Conservation (phyloP, 1,284 basidiomycete genomes). For the Ustilago cynodontis region DNA sequence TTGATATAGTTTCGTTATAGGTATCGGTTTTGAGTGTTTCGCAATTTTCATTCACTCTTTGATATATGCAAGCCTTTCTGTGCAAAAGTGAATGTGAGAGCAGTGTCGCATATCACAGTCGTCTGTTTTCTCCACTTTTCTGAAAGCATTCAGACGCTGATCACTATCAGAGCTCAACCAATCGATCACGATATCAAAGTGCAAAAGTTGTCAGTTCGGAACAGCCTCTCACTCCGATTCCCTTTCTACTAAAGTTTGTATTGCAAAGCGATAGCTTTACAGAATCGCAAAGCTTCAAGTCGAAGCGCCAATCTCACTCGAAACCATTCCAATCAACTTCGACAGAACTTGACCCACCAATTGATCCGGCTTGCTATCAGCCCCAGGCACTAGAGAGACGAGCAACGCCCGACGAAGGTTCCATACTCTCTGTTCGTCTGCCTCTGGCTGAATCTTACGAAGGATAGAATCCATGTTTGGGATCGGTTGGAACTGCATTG, state of each 20-base stretch:
- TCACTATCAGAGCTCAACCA: too few species aligned
- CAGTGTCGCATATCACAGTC: too few species aligned
- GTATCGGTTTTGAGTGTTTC: background rate
- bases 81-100: too few species aligned
- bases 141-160: too few species aligned
- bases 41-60: too few species aligned
- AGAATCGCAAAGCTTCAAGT: too few species aligned
- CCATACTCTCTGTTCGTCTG: constrained; percentile 10
- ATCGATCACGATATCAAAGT: too few species aligned
- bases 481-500: constrained; percentile 35
- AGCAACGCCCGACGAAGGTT: constrained; percentile 35
- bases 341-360: constrained; percentile 9
- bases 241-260: background rate
- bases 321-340: constrained; percentile 10
- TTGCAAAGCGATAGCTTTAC: background rate
- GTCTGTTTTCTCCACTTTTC: too few species aligned
- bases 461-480: constrained; percentile 33
- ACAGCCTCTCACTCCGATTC: too few species aligned
- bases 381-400: constrained; percentile 10
- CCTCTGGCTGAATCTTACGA: constrained; percentile 7
- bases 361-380: background rate
- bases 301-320: background rate
- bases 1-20: background rate
- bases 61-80: too few species aligned
- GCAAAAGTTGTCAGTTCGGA: too few species aligned